These are phyloP conservation scores for Corylus heterophylla DNA, from an alignment of 306 rosid species.

Conservation along the genomic window DNA sequence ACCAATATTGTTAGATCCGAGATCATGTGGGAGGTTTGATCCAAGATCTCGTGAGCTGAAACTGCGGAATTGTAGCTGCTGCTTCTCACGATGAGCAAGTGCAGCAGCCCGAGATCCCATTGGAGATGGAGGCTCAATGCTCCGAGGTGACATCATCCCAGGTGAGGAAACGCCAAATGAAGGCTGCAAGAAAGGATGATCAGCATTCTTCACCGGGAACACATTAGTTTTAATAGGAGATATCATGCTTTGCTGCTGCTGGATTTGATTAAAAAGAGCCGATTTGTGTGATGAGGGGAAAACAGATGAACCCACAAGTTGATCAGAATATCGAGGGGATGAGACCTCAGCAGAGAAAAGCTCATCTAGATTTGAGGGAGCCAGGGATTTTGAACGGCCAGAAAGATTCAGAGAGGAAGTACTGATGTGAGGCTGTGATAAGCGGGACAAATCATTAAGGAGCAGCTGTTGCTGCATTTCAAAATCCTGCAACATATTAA, in stretches of 20 bases:
- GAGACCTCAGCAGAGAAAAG: constrained; percentile 73
- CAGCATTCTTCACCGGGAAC: constrained; percentile 62
- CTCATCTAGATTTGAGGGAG: constrained; percentile 86
- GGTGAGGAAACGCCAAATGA: constrained; percentile 73
- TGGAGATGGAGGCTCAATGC: constrained; percentile 74
- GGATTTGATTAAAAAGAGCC: constrained; percentile 71
- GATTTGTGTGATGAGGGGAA: constrained; percentile 84
- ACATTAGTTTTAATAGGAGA: constrained; percentile 76
- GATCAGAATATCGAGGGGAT: constrained; percentile 79
- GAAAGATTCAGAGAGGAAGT: constrained; percentile 48
- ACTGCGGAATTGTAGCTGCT: constrained; percentile 63
- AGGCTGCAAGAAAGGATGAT: constrained; percentile 64
- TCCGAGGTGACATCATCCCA: constrained; percentile 87
- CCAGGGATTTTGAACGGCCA: constrained; percentile 59
- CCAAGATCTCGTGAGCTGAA: constrained; percentile 76
- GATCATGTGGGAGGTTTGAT: constrained; percentile 41
- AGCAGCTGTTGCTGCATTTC: constrained; percentile 66
- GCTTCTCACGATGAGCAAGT: constrained; percentile 64
- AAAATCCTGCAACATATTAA: constrained; percentile 53
- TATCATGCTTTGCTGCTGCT: constrained; percentile 67
- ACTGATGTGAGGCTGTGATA: constrained; percentile 54
- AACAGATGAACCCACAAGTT: constrained; percentile 40
- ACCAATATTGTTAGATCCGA: constrained; percentile 36
- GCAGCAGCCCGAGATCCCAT: constrained; percentile 59
- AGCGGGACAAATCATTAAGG: constrained; percentile 61